phyloP scores from a whole-genome alignment of 805 yeast species.

The Kazachstania africana region DNA sequence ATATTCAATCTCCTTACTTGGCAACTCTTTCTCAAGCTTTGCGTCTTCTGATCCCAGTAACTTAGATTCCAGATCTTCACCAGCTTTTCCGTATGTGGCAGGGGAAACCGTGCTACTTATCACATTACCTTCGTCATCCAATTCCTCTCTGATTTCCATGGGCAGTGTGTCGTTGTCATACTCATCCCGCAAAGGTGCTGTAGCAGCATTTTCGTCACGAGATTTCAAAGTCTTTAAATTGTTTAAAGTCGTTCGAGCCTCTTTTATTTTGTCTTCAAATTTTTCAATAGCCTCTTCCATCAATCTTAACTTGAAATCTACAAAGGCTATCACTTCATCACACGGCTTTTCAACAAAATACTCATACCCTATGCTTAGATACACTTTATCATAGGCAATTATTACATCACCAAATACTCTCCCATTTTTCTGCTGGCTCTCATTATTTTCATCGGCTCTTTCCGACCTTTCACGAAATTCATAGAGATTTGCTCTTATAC shows the following conservation, averaged over 20 bases:
- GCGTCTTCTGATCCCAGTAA: slow-evolving; percentile 2
- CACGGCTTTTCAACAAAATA: slow-evolving; percentile 20
- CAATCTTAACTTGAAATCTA: slow-evolving; percentile 14
- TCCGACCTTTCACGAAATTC: slow-evolving; percentile 1
- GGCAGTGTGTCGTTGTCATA: slow-evolving; percentile 36
- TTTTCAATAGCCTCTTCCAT: slow-evolving; percentile 32
- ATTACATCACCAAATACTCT: slow-evolving; percentile 23
- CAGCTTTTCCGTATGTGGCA: slow-evolving; percentile 12
- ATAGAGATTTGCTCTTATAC: slow-evolving; percentile 8
- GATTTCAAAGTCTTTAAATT: slow-evolving; percentile 9
- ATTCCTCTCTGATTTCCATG: slow-evolving; percentile 73
- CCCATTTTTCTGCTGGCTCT: slow-evolving; percentile 10
- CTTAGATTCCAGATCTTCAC: slow-evolving; percentile 9
- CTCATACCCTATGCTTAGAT: slow-evolving; percentile 23
- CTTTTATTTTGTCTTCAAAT: slow-evolving; percentile 29
- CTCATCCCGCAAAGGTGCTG: slow-evolving; percentile 4
- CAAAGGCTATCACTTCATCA: slow-evolving; percentile 16
- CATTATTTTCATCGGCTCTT: slow-evolving; percentile 2
- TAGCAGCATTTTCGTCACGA: neutral
- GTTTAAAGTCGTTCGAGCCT: slow-evolving; percentile 28
- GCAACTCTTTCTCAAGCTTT: slow-evolving; percentile 5
- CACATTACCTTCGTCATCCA: slow-evolving; percentile 77
- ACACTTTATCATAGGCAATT: slow-evolving; percentile 15
- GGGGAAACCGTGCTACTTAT: slow-evolving; percentile 35
- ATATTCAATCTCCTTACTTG: too few relatives aligned